Base-by-base conservation (phyloP, 148 eudicot genomes). In the Linanthus parryae region DNA sequence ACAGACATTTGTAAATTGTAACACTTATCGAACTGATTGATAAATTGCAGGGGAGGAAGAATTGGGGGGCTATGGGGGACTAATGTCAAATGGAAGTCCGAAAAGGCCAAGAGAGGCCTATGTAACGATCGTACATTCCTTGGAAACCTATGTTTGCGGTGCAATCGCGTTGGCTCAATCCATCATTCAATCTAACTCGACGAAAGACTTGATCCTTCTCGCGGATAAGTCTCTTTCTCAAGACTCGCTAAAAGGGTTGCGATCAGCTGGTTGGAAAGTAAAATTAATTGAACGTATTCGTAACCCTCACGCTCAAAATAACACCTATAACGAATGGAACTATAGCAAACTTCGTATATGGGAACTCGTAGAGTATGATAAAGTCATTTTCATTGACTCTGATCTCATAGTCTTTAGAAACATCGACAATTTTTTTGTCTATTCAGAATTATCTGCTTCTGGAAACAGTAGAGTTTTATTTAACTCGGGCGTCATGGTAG, bases 81-180 rank as follows among this genome's bases (percentile, higher is more conserved):
- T n/a, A n/a, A n/a, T n/a, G n/a, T n/a, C n/a, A n/a, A n/a, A n/a
- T n/a, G n/a, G n/a, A n/a, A n/a, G n/a, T 27, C 31, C 38, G 24
- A 4, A 58, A 23, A 52, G 24, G 35, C 61, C 38, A 59, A 74
- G 61, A 67, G 81, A 87, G 63, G 95, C 95, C n/a, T 83, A 80
- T 52, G 95, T 80, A 8, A 83, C 95, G 3, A 44, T 83, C 42
- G 61, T 87, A 7, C 95, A 87, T 44, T 74, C 91, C 14, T 75
- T 87, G 0, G 95, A 83, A 56, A 26, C 52, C 16, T 87, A 87
- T 54, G 84, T 87, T 0, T 87, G 95, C 56, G 95, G 95, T 10
- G 95, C 95, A 21, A 73, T 83, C 25, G 79, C 81, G 49, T 64
- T 87, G n/a, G 91, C 84, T 10, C 87, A 77, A 54, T 80, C 87